These are phyloP conservation scores for Gastrolobium villosum DNA, from an alignment of 306 rosid genomes.

Conservation along the genomic window DNA sequence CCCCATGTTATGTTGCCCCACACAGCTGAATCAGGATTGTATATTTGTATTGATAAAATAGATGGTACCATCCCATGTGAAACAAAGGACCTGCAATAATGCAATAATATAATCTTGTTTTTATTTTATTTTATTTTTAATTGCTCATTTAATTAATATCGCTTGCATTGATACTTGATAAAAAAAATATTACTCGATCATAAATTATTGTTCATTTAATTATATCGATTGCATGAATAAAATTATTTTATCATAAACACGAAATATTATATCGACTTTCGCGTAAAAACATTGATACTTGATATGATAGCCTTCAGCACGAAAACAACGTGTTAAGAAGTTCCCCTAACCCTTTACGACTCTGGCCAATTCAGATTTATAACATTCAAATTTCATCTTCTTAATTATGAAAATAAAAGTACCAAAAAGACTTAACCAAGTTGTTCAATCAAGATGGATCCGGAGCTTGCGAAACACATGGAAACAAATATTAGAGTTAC, in stretches of 20 bases:
- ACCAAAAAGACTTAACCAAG: not conserved
- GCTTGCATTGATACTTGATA: not conserved
- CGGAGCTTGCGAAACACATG: not conserved
- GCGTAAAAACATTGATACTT: not conserved
- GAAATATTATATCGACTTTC: not conserved
- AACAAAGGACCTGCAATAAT: conserved; percentile 70
- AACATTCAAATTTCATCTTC: conserved; percentile 7
- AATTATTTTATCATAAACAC: too few relatives aligned
- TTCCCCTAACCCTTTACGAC: not conserved
- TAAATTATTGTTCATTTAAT: not conserved
- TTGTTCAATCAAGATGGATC: conserved; percentile 3
- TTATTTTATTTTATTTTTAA: too few relatives aligned
- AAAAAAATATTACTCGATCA: not conserved
- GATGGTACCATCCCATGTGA: conserved; percentile 85
- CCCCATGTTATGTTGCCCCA: conserved; percentile 98
- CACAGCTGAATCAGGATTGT: conserved; percentile 80
- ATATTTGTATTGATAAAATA: conserved; percentile 92
- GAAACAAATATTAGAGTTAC: conserved; percentile 19
- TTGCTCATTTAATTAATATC: too few relatives aligned
- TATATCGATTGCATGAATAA: not conserved
- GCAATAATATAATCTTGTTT: not conserved
- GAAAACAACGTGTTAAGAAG: not conserved
- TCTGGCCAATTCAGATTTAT: not conserved
- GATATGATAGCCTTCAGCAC: not conserved
- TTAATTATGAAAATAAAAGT: not conserved